Conservation (phyloP, 1,284 basidiomycete species). For the Lignosus rhinocerotis region DNA sequence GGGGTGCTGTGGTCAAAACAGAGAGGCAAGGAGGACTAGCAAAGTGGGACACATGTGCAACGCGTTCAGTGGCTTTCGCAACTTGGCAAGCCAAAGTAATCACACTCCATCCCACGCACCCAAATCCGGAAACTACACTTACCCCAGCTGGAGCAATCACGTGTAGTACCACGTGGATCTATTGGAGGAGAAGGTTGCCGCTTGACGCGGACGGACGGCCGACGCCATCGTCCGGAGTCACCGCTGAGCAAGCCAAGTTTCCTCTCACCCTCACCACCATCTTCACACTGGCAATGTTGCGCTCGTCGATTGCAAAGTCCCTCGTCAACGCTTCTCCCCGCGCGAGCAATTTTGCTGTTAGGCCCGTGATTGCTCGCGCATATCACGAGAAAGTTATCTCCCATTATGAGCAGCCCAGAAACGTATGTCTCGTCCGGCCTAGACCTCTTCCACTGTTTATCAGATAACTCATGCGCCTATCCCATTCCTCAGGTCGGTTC, state of each 20-base stretch:
- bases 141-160: slow-evolving; percentile 3
- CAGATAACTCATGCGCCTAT: slow-evolving; percentile 48
- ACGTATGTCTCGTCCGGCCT: slow-evolving; percentile 59
- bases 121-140: slow-evolving; percentile 11
- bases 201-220: slow-evolving; percentile 14
- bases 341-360: slow-evolving; percentile 39
- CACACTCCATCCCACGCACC: slow-evolving; percentile 8
- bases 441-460: slow-evolving; percentile 42
- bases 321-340: slow-evolving; percentile 46
- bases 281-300: slow-evolving; percentile 58
- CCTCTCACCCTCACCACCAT: slow-evolving; percentile 30
- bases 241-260: slow-evolving; percentile 7
- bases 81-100: slow-evolving; percentile 9
- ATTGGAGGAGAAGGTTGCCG: slow-evolving; percentile 15
- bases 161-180: slow-evolving; percentile 15
- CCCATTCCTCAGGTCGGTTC: slow-evolving; percentile 80
- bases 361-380: slow-evolving; percentile 57
- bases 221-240: slow-evolving; percentile 12
- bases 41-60: slow-evolving; percentile 21
- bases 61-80: slow-evolving; percentile 11
- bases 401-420: slow-evolving; percentile 94
- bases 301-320: slow-evolving; percentile 56
- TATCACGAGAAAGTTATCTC: slow-evolving; percentile 96
- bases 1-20: slow-evolving; percentile 11
- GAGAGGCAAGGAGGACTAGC: slow-evolving; percentile 4